Conservation (phyloP, 1,139 yeast species). For the Saccharomyces hybrid region DNA sequence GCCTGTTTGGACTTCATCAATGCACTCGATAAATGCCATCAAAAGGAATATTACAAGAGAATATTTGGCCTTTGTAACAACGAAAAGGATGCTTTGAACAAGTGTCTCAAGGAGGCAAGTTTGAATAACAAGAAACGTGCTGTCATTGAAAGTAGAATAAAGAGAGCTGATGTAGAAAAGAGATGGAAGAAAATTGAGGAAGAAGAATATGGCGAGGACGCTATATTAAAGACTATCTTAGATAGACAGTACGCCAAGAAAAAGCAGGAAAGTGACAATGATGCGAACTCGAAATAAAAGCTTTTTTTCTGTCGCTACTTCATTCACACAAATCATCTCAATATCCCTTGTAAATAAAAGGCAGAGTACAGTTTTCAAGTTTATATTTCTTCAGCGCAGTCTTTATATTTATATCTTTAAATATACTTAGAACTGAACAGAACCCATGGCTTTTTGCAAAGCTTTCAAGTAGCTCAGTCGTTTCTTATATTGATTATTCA, state of each 20-base stretch:
- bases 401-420: slow-evolving; percentile 15
- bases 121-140: slow-evolving; percentile 58
- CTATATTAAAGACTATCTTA: slow-evolving; percentile 59
- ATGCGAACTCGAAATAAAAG: not conserved
- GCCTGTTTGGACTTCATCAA: slow-evolving; percentile 78
- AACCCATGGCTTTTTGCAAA: slow-evolving; percentile 14
- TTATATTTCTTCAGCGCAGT: slow-evolving; percentile 3
- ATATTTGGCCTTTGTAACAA: slow-evolving; percentile 84
- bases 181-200: slow-evolving; percentile 60
- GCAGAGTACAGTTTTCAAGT: not conserved
- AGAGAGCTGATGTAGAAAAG: slow-evolving; percentile 46
- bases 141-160: slow-evolving; percentile 49
- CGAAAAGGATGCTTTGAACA: slow-evolving; percentile 68
- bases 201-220: slow-evolving; percentile 74
- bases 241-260: slow-evolving; percentile 35
- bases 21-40: slow-evolving; percentile 86
- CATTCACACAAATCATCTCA: not conserved
- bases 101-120: slow-evolving; percentile 77
- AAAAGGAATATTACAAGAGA: slow-evolving; percentile 58
- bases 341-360: not conserved
- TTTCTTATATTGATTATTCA: slow-evolving; percentile 32
- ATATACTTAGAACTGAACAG: slow-evolving; percentile 8
- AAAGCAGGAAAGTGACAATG: not conserved
- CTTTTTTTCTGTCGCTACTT: not conserved
- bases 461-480: slow-evolving; percentile 29